phyloP scores from a whole-genome alignment of 2,329 filamentous ascomycete species.

The Torrubiellomyces zombiae region DNA sequence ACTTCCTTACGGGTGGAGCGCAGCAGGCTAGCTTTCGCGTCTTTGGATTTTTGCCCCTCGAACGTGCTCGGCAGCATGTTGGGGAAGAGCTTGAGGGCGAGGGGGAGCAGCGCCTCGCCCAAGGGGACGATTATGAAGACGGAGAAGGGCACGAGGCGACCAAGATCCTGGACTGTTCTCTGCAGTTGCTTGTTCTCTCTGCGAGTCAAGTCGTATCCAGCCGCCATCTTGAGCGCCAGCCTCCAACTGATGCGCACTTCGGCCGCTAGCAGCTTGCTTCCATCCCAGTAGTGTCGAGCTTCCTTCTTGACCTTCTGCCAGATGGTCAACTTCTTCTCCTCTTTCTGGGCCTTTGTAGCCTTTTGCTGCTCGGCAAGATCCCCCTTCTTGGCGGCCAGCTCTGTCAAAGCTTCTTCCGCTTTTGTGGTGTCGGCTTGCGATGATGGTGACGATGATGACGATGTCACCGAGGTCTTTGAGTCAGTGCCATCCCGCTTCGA shows the following conservation, averaged over 20 bases:
- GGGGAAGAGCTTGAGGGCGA: conserved; percentile 89
- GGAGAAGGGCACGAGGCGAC: conserved; percentile 83
- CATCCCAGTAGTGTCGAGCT: conserved; percentile 90
- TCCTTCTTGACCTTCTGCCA: conserved; percentile 94
- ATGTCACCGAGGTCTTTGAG: conserved; percentile 11
- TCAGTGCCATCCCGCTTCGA: conserved; percentile 14
- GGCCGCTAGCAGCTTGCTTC: conserved; percentile 81
- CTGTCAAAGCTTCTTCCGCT: conserved; percentile 32
- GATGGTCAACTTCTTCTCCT: conserved; percentile 73
- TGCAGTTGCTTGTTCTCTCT: conserved; percentile 85
- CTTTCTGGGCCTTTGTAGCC: conserved; percentile 37
- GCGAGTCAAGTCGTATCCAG: conserved; percentile 87
- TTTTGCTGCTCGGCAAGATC: conserved; percentile 44
- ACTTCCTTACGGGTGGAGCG: conserved; percentile 86
- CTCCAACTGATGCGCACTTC: conserved; percentile 88
- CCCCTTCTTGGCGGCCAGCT: conserved; percentile 48
- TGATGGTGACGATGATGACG: conserved; percentile 13
- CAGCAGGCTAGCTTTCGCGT: conserved; percentile 68
- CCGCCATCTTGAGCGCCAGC: conserved; percentile 90
- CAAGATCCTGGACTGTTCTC: conserved; percentile 86
- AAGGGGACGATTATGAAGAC: conserved; percentile 96
- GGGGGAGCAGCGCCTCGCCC: conserved; percentile 77
- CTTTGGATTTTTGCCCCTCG: conserved; percentile 79
- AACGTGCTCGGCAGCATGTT: conserved; percentile 96
- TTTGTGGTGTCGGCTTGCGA: conserved; percentile 18